Conservation (phyloP, 306 rosid genomes). For the Trifolium dubium region DNA sequence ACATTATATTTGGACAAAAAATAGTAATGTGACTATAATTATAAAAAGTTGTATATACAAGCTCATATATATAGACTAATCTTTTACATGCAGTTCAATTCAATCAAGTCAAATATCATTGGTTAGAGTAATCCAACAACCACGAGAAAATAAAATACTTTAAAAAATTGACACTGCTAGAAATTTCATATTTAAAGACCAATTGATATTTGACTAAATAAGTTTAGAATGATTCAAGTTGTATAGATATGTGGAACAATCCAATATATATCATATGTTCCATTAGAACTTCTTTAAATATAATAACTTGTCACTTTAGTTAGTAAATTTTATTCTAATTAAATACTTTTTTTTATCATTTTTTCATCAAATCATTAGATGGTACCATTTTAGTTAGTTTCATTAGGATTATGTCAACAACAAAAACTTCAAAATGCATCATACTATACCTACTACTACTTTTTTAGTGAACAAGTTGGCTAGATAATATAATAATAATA, state of each 20-base stretch:
- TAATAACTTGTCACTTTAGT: neutral
- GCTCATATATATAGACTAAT: neutral
- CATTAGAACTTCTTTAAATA: neutral
- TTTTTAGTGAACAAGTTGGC: conserved; percentile 51
- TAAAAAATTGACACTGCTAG: neutral
- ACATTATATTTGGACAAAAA: neutral
- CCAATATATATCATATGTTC: no score
- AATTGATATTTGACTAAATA: neutral
- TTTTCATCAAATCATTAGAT: conserved; percentile 6
- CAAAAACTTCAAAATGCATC: conserved; percentile 46
- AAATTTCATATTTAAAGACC: neutral
- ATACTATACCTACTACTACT: conserved; percentile 37
- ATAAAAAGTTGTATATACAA: neutral
- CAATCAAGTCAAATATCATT: neutral
- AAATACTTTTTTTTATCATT: neutral
- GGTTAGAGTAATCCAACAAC: neutral
- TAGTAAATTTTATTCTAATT: neutral
- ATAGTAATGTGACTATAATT: neutral
- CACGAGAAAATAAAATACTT: neutral
- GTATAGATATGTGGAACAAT: no score
- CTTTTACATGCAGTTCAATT: neutral
- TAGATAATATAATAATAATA: conserved; percentile 43
- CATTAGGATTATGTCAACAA: conserved; percentile 25
- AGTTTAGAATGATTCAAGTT: neutral
- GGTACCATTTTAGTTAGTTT: conserved; percentile 24